Base-by-base conservation (phyloP, 495 filamentous ascomycete species). In the Xylaria telfairii region DNA sequence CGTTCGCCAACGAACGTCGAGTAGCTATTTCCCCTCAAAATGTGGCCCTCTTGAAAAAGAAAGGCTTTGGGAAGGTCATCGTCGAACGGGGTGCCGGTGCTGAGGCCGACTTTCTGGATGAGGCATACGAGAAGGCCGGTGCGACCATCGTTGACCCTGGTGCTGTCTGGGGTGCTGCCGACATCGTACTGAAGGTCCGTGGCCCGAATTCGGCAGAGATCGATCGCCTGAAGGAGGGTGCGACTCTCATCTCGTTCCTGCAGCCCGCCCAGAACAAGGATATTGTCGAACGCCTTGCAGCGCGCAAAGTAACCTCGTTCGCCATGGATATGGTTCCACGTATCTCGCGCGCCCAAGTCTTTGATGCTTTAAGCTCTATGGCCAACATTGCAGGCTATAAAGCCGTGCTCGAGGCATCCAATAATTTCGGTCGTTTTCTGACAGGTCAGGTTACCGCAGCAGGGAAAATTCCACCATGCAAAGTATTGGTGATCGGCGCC, bases 341-440 rank as follows among this genome's bases (percentile, higher is more conserved):
- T 39, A 94, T 95, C 72, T 94, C 92, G 0, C 85, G 92, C n/a
- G 91, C 92, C 0, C 92, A 93, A 73, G 87, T 88, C 9, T 95
- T 94, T 75, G 92, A 95, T 80, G 92, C 92, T 15, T 81, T 93
- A 72, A 92, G 90, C 77, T 93, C 91, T 12, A 94, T 94, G 92
- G 92, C 92, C 67, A 95, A 95, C 71, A 95, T 94, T 78, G 92
- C 92, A 24, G 92, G 92, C 5, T 95, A 95, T 80, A 95, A 93
- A 78, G 92, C 92, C 21, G 91, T 95, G 1, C 79, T 95, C 61
- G 92, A 94, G 76, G 92, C 92, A 2, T 93, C 92, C 1, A 94
- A 94, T 78, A 87, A 90, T 73, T 95, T 94, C 77, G 92, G 92
- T 67, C 89, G 92, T 49, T 95, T 93, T 74, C 79, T 95, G 68